A percentile compares a stretch with the other conserved stretches of the same genome.
Conservation (phyloP, 164 flowering plant genomes). For the Euptelea pleiosperma region DNA sequence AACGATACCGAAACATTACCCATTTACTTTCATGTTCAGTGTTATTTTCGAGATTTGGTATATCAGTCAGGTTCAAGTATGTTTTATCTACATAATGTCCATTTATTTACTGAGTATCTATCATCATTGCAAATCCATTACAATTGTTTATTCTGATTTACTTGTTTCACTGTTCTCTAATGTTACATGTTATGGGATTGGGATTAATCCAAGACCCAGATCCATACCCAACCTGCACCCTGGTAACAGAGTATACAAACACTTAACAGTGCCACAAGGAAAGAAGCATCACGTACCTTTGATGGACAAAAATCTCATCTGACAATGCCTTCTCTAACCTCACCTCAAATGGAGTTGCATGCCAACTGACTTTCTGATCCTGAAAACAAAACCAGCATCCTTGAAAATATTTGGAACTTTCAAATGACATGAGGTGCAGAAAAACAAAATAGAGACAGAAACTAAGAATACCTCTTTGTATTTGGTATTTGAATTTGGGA, state of each 20-base stretch:
- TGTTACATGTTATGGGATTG: no score
- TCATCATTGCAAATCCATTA: no score
- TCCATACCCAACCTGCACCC: no score
- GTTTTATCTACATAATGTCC: no score
- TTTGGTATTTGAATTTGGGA: slow-evolving; percentile 92
- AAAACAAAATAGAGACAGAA: background rate
- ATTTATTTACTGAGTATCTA: no score
- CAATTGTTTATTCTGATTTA: no score
- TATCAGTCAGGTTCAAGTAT: no score
- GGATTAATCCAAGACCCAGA: no score
- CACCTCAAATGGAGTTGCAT: slow-evolving; percentile 97
- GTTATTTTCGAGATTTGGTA: no score
- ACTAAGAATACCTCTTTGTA: slow-evolving; percentile 75
- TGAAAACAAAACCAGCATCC: slow-evolving; percentile 24
- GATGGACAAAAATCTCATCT: slow-evolving; percentile 57
- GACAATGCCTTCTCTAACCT: slow-evolving; percentile 91
- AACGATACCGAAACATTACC: no score
- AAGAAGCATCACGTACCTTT: slow-evolving; percentile 40
- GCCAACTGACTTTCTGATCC: slow-evolving; percentile 98
- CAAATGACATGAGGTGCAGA: background rate
- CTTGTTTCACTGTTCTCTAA: no score
- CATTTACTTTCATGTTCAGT: no score
- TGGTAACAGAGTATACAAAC: background rate
- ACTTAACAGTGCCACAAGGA: background rate
- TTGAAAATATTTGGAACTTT: background rate